Evolutionary conservation across 2,329 filamentous ascomycete genomes (phyloP).

Genomic region (Aspergillus brunneoviolaceus): DNA sequence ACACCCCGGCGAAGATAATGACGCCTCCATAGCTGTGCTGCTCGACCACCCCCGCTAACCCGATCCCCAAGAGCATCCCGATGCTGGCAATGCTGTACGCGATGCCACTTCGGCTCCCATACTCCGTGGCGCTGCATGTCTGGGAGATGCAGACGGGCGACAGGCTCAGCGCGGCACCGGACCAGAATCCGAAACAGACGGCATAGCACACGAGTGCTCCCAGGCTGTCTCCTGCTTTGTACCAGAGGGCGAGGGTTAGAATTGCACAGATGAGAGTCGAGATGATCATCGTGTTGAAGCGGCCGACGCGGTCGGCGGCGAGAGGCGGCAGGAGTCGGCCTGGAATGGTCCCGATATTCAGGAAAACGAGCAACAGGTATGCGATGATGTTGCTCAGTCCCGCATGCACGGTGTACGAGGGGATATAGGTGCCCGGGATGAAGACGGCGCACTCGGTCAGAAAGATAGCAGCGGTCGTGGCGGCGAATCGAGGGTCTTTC

Average conservation of each 20-base stretch:
- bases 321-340: conserved; percentile 28
- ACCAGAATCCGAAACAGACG: conserved; percentile 3
- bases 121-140: neutral
- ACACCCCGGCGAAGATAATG: conserved; percentile 4
- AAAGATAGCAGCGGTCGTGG: conserved; percentile 32
- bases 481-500: conserved; percentile 23
- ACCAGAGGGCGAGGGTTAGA: conserved; percentile 2
- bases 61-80: conserved; percentile 2
- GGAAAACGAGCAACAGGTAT: conserved; percentile 32
- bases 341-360: conserved; percentile 34
- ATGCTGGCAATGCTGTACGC: conserved; percentile 3
- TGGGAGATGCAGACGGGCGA: conserved; percentile 6
- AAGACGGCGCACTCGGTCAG: conserved; percentile 39
- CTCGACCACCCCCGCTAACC: neutral
- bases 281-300: conserved; percentile 17
- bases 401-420: conserved; percentile 30
- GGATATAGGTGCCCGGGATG: conserved; percentile 37
- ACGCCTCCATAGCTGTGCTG: neutral
- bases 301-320: neutral
- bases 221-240: neutral
- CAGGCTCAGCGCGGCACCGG: conserved; percentile 2
- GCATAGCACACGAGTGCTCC: conserved; percentile 3
- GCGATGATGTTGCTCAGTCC: conserved; percentile 27
- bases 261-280: neutral
- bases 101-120: neutral